A percentile compares a stretch with the other conserved stretches of the same genome.
These are phyloP conservation scores for Colletotrichum cereale DNA, from an alignment of 2,329 filamentous ascomycete genomes.

Conservation along the genomic window DNA sequence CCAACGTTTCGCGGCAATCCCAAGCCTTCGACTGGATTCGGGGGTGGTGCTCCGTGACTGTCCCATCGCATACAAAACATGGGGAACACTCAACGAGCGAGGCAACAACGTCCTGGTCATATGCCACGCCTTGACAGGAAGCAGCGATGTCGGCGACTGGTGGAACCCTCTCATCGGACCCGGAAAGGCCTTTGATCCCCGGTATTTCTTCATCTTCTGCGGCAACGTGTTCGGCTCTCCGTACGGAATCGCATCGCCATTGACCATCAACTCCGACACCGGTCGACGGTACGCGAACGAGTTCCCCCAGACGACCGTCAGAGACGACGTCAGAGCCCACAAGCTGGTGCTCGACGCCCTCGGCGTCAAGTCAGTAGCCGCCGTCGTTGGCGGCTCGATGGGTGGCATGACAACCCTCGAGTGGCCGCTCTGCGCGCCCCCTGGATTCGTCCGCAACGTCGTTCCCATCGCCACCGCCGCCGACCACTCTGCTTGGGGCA, in stretches of 20 bases:
- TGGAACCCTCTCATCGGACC: conserved; percentile 86
- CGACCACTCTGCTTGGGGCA: conserved; percentile 69
- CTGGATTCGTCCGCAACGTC: conserved; percentile 64
- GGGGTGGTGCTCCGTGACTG: conserved; percentile 85
- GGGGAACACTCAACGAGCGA: conserved; percentile 69
- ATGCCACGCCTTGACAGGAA: conserved; percentile 88
- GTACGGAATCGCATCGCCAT: conserved; percentile 70
- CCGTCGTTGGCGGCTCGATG: conserved; percentile 69
- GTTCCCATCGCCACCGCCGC: conserved; percentile 68
- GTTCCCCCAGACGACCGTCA: conserved; percentile 76
- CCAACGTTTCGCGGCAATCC: conserved; percentile 87
- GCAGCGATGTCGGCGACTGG: conserved; percentile 88
- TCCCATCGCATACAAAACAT: conserved; percentile 75
- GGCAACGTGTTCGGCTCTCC: conserved; percentile 88
- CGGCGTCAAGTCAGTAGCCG: conserved; percentile 64
- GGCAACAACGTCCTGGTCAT: conserved; percentile 78
- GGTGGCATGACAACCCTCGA: conserved; percentile 69
- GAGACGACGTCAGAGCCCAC: conserved; percentile 73
- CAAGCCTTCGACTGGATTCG: conserved; percentile 91
- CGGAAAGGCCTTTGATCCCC: conserved; percentile 83
- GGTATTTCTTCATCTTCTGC: conserved; percentile 87
- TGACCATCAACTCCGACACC: conserved; percentile 30
- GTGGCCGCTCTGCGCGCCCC: conserved; percentile 64
- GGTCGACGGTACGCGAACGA: conserved; percentile 53
- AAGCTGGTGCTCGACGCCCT: conserved; percentile 66